phyloP scores from a whole-genome alignment of 805 yeast species.

The Starmera quercuum region DNA sequence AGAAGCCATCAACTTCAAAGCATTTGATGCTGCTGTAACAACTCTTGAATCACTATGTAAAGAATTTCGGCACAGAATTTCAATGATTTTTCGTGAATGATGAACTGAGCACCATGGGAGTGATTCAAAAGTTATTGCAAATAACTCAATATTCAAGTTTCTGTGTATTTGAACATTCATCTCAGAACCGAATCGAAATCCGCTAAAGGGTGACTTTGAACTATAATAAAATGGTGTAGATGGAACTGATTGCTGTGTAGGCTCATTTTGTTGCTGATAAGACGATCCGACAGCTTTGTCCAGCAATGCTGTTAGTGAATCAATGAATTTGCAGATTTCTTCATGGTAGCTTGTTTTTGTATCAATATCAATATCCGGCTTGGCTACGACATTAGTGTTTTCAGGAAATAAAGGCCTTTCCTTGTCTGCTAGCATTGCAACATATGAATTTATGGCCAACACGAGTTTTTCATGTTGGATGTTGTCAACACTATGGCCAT shows the following conservation, averaged over 20 bases:
- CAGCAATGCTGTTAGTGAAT: constrained; percentile 45
- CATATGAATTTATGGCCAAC: constrained; percentile 63
- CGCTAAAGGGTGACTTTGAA: constrained; percentile 25
- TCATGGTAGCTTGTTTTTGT: constrained; percentile 44
- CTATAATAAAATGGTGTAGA: constrained; percentile 26
- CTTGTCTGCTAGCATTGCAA: constrained; percentile 60
- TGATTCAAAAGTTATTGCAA: constrained; percentile 62
- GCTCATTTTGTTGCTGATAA: constrained; percentile 27
- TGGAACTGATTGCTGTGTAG: constrained; percentile 25
- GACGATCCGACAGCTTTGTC: constrained; percentile 51
- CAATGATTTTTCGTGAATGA: constrained; percentile 60
- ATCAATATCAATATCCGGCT: constrained; percentile 23
- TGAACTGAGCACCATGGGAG: constrained; percentile 65
- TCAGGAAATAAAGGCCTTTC: constrained; percentile 74
- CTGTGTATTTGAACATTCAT: constrained; percentile 26
- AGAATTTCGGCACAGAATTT: constrained; percentile 68
- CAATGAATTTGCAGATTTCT: constrained; percentile 56
- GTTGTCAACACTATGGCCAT: constrained; percentile 51
- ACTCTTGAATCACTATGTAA: constrained; percentile 60
- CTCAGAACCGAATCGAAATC: constrained; percentile 35
- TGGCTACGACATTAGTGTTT: constrained; percentile 23
- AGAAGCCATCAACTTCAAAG: constrained; percentile 60
- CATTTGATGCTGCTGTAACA: constrained; percentile 51
- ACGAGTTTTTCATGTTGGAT: constrained; percentile 64
- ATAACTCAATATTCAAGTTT: constrained; percentile 45